Evolutionary conservation across 805 yeast species (phyloP), one percentile per base, ranked within the genome.

Genomic region (Lipomyces japonicus): DNA sequence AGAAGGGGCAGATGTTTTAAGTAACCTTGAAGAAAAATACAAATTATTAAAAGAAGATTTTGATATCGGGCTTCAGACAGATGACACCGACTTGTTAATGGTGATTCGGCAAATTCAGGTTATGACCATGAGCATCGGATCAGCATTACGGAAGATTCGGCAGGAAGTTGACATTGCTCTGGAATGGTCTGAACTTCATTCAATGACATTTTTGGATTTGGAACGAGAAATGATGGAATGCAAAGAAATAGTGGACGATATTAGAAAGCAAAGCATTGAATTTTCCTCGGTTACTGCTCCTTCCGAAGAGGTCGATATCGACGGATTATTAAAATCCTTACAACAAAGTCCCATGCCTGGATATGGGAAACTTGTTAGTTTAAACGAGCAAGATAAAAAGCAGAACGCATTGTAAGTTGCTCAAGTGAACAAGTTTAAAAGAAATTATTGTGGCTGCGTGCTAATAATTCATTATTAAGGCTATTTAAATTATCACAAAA

Each of bases 301-400:
- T 18, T 14, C 37, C 16, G 21, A 34, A 14, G 19, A 34, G 10
- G 37, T 50, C 4, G 39, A 31, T 23, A 34, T 46, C 21, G 44
- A 37, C 5, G 48, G 42, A 2, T 42, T 53, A 12, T 19, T 42
- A 16, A 25, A 14, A 4, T 48, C 57, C 5, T n/a, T 53, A 23
- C 43, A 49, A 24, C 57, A 49, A 34, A 48, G 54, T 38, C 57
- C 57, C 4, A 19, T 45, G 4, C 48, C 51, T 12, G 57, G 54
- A n/a, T 39, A 46, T 25, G 54, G 57, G 19, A 50, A 37, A 28
- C 40, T 54, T 7, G 48, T 52, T 7, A 42, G 26, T 23, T 10
- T 53, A 21, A 42, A 48, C 7, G 57, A 42, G 2, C 35, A 43
- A 12, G 57, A 53, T 39, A 36, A 39, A 19, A 25, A 5, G 19